Base-by-base conservation (phyloP, 2,329 filamentous ascomycete species). In the Magnaporthales sp. region DNA sequence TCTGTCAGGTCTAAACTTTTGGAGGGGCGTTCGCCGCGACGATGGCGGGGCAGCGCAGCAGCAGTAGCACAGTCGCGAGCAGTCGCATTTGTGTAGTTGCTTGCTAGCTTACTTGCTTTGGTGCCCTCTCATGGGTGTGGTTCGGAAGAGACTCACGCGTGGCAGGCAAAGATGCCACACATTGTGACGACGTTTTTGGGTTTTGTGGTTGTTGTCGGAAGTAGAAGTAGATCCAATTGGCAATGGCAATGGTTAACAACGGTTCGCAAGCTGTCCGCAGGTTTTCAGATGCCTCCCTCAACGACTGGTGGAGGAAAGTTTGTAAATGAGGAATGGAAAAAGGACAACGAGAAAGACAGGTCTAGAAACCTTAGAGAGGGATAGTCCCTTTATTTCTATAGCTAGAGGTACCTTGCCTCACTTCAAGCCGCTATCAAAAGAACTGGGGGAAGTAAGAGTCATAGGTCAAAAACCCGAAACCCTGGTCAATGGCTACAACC, bases 101-200 rank as follows among this genome's bases (percentile, higher is more conserved):
- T 5, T 26, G 38, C 6, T 56, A 13, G 8, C 24, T 58, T 26
- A 22, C 54, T 26, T 58, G n/a, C 32, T 38, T 13, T 38, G 15
- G 11, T 24, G 24, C 24, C 24, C 24, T 58, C 11, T 58, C 9
- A 58, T 26, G n/a, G 7, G 54, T 22, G 54, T 5, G 11, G 4
- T 58, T 58, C 24, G 8, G 54, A 63, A 62, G 67, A 70, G 70
- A 84, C 88, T 78, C 81, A 96, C 93, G 86, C 84, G 81, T 97
- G 92, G 81, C 93, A 97, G 74, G 92, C 93, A 80, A 97, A 97
- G 76, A 97, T 96, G 80, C 93, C 93, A 89, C 93, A 97, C 93
- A 97, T 97, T 63, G 68, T 77, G 74, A 70, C 26, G 9, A 30
- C 38, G 27, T 4, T 24, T 32, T 46, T 46, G 24, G 19, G 26